Evolutionary conservation across 768 basidiomycete species (phyloP), one percentile per base, ranked within the genome.

Genomic region (Pulveroboletus sp.): DNA sequence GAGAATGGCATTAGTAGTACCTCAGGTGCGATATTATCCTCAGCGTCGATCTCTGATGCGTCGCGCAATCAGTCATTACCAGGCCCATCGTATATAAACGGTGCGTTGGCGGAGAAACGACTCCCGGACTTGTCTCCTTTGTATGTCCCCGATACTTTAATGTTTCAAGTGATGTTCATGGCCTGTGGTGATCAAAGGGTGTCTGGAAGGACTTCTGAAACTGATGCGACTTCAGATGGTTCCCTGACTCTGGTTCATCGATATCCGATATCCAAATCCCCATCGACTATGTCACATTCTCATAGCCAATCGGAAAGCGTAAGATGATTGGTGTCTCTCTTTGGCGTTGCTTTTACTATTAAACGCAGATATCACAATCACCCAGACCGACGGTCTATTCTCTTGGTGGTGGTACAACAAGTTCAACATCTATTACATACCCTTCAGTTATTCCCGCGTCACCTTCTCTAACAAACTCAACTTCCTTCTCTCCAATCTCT

Each of bases 271-370:
- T 57, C 71, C 40, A 73, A 76, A 39, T 72, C 72, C 14, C 59
- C 77, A 9, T 68, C 62, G 52, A 76, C 76, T 15, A 69, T 79
- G 53, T 72, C 73, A n/a, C 70, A 73, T 50, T 65, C 73, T 32
- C 74, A 75, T 48, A 75, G 73, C 55, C 71, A 74, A 57, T 73
- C 72, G 51, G 78, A 81, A 62, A 75, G 71, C 55, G 82, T 83
- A 63, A 63, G 73, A 26, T 35, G 7, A 28, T 27, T 33, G 27
- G 36, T 43, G 36, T 39, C n/a, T 30, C 24, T n/a, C 52, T 15
- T 27, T 57, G 45, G 59, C 46, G 35, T 46, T 53, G 21, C 26
- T 26, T 39, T 63, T 26, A 63, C 44, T 36, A 2, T 54, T n/a
- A 31, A 40, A 17, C 39, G 39, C 55, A 76, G 68, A 64, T 64